Evolutionary conservation across 2,329 filamentous ascomycete genomes (phyloP), one percentile per base, ranked within the genome.

Genomic region (Tolypocladium amazonense): DNA sequence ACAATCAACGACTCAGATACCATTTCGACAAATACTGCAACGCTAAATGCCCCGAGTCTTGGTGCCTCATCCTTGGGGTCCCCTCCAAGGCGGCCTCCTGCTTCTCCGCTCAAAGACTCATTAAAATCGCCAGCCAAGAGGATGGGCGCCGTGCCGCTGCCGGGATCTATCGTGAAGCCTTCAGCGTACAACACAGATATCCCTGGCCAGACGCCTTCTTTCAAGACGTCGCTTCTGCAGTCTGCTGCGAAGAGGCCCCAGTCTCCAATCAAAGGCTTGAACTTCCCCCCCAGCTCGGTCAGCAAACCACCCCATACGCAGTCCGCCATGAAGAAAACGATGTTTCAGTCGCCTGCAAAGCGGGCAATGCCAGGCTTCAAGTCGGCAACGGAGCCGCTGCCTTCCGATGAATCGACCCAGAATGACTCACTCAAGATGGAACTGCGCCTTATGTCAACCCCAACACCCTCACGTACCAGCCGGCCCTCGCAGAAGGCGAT

Each of bases 121-220:
- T 73, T 86, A 68, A 82, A 77, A 62, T 82, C 81, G 1, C 83
- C 84, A 0, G 80, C 84, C 1, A 83, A 82, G 67, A 70, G 71
- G 38, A 72, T 73, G 35, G 69, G 69, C 15, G 60, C 66, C 25
- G 59, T 71, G 53, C 60, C 67, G 18, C 63, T 75, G 8, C 72
- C 71, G 14, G 70, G 68, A 8, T 72, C 75, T n/a, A 64, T 68
- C 56, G 59, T 73, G 60, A 74, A 72, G 56, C 58, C 67, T 5
- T 23, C 60, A 2, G 60, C 59, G n/a, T 58, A 62, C 20, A 45
- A 45, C 12, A 58, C 56, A 1, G 61, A 64, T 1, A 61, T 65
- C n/a, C 33, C 59, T 12, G 65, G 54, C 38, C 65, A 66, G 8
- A 56, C 61, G 8, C 70, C 73, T n/a, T 70, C 74, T 6, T 71